Evolutionary conservation across 192 early-diverging fungal genomes (phyloP), one percentile per base, ranked within the genome.

Genomic region (Physocladia obscura): DNA sequence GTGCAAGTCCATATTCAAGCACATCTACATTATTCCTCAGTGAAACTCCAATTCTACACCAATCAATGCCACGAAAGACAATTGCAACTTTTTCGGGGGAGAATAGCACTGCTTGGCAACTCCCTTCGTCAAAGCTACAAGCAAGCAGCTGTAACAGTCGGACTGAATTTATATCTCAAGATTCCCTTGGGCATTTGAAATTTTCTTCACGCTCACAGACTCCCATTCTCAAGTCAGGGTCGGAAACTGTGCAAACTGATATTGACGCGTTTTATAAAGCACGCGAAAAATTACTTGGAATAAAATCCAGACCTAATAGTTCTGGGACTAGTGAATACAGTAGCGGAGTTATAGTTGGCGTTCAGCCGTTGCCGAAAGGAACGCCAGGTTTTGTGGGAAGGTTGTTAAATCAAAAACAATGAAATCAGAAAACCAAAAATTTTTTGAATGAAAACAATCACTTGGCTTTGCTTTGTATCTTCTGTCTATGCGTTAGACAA

Each of bases 201-300:
- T n/a, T n/a, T n/a, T n/a, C n/a, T n/a, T n/a, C n/a, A n/a, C n/a
- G n/a, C n/a, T n/a, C n/a, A n/a, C n/a, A n/a, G n/a, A n/a, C 19
- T 26, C 52, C 15, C 15, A 1, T 55, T 3, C n/a, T 13, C 4
- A n/a, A 26, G 21, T 26, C 15, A 29, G 47, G 47, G 47, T n/a
- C 2, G 19, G 19, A 48, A 48, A 21, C 17, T 22, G 50, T 73
- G 56, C 50, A 59, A n/a, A 36, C 32, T 37, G 71, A 73, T 57
- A 71, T 73, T 58, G 71, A 13, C 2, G 71, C 71, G 22, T 73
- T 73, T 69, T 73, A 73, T 36, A 3, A 56, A 11, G 71, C 71
- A n/a, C 49, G 71, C 17, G 71, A 69, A 26, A 47, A 31, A 13
- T 49, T 70, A 21, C n/a, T 71, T n/a, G n/a, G n/a, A n/a, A n/a